Conservation (phyloP, 495 filamentous ascomycete genomes). For the Penicillium pulvis region DNA sequence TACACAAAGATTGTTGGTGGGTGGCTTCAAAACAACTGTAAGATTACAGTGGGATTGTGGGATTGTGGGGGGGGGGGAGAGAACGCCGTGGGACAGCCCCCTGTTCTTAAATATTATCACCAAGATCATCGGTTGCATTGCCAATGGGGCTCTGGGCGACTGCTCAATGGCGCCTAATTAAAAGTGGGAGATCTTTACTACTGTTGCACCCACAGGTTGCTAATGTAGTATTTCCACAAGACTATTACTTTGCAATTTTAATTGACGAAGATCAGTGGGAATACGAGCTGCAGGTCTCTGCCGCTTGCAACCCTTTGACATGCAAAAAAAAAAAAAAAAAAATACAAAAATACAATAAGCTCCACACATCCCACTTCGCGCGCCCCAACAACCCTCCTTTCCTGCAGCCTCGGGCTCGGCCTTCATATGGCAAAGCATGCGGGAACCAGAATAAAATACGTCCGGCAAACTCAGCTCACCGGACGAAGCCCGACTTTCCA, state of each 20-base stretch:
- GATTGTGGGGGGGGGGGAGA: conserved; percentile 17
- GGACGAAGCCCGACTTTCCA: not conserved
- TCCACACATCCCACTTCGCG: conserved; percentile 25
- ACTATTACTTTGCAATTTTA: not conserved
- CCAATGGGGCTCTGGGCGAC: conserved; percentile 6
- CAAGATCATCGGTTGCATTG: conserved; percentile 11
- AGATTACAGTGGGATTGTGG: conserved; percentile 9
- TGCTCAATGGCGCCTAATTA: not conserved
- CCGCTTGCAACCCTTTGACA: not conserved
- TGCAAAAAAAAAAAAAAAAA: not conserved
- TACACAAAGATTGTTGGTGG: not conserved
- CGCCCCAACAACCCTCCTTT: conserved; percentile 13
- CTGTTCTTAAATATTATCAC: not conserved
- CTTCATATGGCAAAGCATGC: not conserved
- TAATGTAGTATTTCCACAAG: not conserved
- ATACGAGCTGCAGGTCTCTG: not conserved
- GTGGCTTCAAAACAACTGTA: conserved; percentile 1
- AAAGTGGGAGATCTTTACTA: not conserved
- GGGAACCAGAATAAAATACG: conserved; percentile 4
- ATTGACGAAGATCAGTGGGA: not conserved
- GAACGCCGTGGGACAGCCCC: not conserved
- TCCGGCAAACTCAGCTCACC: not conserved
- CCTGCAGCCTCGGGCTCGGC: not conserved
- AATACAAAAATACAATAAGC: not conserved
- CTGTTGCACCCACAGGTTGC: not conserved